Evolutionary conservation across 352 stramenopile species (phyloP).

Genomic region (Phytophthora europaea): DNA sequence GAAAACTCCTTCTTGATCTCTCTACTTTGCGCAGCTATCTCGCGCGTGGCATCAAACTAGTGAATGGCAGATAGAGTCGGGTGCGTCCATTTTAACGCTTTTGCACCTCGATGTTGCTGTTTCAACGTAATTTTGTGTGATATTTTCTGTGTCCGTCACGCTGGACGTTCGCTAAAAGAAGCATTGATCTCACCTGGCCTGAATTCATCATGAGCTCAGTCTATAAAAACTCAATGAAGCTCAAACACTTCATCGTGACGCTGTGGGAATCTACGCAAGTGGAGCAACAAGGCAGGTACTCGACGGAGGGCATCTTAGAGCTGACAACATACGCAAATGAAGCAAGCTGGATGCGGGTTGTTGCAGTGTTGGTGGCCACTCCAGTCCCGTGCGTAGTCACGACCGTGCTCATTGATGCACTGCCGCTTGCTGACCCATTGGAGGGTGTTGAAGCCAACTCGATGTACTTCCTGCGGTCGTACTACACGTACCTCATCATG

Average conservation of each 20-base stretch:
- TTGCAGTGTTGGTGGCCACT: neutral
- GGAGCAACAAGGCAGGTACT: neutral
- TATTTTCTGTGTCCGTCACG: too few species aligned
- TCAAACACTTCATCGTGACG: neutral
- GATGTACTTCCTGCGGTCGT: neutral
- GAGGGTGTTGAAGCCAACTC: neutral
- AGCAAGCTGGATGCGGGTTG: neutral
- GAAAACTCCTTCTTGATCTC: too few species aligned
- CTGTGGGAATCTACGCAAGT: neutral
- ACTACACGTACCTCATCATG: neutral
- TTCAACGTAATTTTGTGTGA: too few species aligned
- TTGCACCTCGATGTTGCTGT: too few species aligned
- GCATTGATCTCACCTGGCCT: too few species aligned
- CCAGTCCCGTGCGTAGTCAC: neutral
- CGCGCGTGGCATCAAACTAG: too few species aligned
- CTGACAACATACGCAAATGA: constrained; percentile 1
- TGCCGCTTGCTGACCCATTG: neutral
- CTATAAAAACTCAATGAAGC: neutral
- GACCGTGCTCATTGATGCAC: neutral
- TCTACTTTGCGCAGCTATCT: too few species aligned
- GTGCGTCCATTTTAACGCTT: too few species aligned
- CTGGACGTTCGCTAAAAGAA: too few species aligned
- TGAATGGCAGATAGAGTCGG: too few species aligned
- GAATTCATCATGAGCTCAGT: too few species aligned
- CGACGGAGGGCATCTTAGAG: constrained; percentile 2